Evolutionary conservation across 2,329 filamentous ascomycete species (phyloP), one percentile per base, ranked within the genome.

Genomic region (Malbranchea cinnamomea): DNA sequence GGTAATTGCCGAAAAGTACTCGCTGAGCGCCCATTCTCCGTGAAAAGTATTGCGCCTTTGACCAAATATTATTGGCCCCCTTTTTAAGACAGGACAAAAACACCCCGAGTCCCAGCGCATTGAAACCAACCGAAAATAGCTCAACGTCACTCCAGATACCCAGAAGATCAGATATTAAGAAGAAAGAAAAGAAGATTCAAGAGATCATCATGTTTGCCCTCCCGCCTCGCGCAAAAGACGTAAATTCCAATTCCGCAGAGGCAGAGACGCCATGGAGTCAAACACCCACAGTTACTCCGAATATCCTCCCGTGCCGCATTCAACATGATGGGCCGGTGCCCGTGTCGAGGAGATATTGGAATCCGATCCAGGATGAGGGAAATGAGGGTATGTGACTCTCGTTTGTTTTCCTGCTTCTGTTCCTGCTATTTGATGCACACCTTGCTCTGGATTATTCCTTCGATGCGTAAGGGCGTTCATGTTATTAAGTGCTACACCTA

Each of bases 261-360:
- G 37, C 19, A 33, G 38, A 10, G 30, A 39, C 3, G 37, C 43
- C 19, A 37, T 34, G 4, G 36, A 39, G 10, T n/a, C n/a, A n/a
- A n/a, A n/a, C n/a, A n/a, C n/a, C n/a, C n/a, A 62, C 63, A 35
- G 61, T 62, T 32, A 70, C 63, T 0, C 69, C 77, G 3, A 77
- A 93, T 46, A 59, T 93, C 12, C 64, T 94, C 9, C 84, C 85
- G 3, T 89, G 81, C 45, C 70, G 72, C 32, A 71, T 94, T 46
- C 68, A 85, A 44, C 77, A 91, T 52, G 71, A 79, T 42, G 85
- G 85, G 1, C 63, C 73, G 1, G 62, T 87, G 31, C 67, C 74
- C 29, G 61, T 71, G 2, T 59, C 68, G 4, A 53, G 68, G 13
- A 61, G 72, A 24, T 83, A 81, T 49, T 94, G 84, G 83, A 63